Conservation (phyloP, 768 basidiomycete species). For the Thelephora ganbajun region DNA sequence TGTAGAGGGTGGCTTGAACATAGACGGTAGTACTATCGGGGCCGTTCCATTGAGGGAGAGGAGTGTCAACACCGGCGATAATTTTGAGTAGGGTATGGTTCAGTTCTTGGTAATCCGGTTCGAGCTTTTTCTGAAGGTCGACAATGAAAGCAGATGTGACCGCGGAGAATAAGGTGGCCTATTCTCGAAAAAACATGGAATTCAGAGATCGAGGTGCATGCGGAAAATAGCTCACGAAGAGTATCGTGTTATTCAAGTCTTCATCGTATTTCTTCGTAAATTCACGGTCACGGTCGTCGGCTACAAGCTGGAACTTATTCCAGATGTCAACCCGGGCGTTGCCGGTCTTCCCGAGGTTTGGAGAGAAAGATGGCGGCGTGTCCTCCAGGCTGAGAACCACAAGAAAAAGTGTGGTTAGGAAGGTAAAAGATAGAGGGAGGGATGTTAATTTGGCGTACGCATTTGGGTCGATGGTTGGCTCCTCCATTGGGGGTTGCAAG, state of each 20-base stretch:
- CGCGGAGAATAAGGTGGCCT: neutral
- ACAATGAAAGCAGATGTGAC: neutral
- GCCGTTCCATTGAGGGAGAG: conserved; percentile 4
- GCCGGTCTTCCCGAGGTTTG: no score
- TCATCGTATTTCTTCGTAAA: conserved; percentile 10
- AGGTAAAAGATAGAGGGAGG: no score
- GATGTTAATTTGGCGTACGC: no score
- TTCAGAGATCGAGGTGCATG: neutral
- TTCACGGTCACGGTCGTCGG: conserved; percentile 8
- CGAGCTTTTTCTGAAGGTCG: neutral
- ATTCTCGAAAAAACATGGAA: neutral
- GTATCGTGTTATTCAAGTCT: conserved; percentile 11
- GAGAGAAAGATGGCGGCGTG: no score
- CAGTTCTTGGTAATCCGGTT: neutral
- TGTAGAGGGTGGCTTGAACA: conserved; percentile 7
- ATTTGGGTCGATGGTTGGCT: no score
- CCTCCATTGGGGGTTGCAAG: no score
- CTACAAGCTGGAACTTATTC: conserved; percentile 3
- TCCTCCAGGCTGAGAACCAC: no score
- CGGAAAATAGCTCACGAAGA: conserved; percentile 10
- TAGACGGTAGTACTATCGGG: conserved; percentile 3
- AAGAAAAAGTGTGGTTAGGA: no score
- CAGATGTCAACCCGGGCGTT: neutral
- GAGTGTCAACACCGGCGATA: neutral
- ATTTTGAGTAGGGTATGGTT: no score